A percentile compares a stretch with the other conserved stretches of the same genome.
phyloP scores from a whole-genome alignment of 371 early-diverging fungal genomes.

The Actinomortierella ambigua region DNA sequence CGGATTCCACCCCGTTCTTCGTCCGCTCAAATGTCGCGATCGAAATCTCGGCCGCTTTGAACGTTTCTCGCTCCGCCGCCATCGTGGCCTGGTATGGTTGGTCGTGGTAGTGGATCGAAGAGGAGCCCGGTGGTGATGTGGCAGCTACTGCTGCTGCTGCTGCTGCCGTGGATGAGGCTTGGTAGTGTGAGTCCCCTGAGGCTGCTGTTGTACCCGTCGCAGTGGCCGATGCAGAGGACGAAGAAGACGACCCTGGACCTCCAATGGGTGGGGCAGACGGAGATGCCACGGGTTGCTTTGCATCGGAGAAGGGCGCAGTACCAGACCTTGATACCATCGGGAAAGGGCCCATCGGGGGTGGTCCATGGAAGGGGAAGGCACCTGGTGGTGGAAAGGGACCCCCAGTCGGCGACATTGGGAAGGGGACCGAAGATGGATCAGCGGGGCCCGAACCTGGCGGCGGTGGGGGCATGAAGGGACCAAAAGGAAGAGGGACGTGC shows the following conservation, averaged over 20 bases:
- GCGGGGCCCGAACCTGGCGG: not conserved
- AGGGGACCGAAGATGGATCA: constrained; percentile 6
- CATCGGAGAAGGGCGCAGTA: too few species aligned
- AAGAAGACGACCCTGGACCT: not conserved
- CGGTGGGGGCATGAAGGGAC: constrained; percentile 1
- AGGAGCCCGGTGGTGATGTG: not conserved
- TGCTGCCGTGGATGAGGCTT: constrained; percentile 12
- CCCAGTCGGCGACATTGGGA: constrained; percentile 3
- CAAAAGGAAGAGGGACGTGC: not conserved
- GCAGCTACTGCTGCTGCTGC: constrained; percentile 2
- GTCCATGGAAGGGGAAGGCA: not conserved
- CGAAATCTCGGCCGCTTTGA: constrained; percentile 31
- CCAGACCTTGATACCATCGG: too few species aligned
- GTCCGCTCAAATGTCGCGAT: constrained; percentile 21
- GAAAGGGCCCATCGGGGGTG: not conserved
- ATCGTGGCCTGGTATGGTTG: constrained; percentile 19
- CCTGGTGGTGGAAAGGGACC: constrained; percentile 1
- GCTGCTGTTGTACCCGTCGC: not conserved
- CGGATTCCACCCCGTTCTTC: constrained; percentile 19
- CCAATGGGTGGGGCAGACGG: not conserved
- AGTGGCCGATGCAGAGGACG: not conserved
- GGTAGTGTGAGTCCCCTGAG: not conserved
- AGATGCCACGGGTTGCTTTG: not conserved
- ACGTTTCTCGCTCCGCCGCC: constrained; percentile 5
- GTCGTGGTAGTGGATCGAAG: constrained; percentile 1